These are phyloP conservation scores for Bryopsis sp. DNA, from an alignment of 139 green algal species.

Conservation along the genomic window DNA sequence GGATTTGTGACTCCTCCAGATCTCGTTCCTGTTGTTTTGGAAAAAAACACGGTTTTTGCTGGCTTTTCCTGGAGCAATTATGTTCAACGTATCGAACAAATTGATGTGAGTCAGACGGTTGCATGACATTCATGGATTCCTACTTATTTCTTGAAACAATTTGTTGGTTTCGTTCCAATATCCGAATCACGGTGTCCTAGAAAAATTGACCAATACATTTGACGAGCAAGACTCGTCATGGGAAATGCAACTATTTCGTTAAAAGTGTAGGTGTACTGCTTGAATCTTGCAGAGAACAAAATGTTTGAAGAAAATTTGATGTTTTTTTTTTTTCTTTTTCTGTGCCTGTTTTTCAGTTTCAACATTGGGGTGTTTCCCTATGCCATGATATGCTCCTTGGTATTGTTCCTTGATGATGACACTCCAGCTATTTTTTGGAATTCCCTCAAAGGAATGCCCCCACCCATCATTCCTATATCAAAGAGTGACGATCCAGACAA, in stretches of 20 bases:
- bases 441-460: no score
- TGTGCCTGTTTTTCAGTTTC: constrained; percentile 6
- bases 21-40: constrained; percentile 11
- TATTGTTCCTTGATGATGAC: constrained; percentile 2
- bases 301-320: no score
- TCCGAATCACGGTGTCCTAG: no score
- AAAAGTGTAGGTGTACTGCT: no score
- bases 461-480: background rate
- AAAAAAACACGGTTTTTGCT: background rate
- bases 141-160: background rate
- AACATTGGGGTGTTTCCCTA: constrained; percentile 18
- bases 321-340: background rate
- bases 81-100: constrained; percentile 17
- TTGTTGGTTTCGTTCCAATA: no score
- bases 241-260: no score
- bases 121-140: no score
- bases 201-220: no score
- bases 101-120: constrained; percentile 13
- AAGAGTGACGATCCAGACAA: background rate
- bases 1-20: no score
- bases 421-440: background rate
- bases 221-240: no score
- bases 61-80: constrained; percentile 7
- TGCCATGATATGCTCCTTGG: constrained; percentile 14
- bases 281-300: no score